Evolutionary conservation across 371 early-diverging fungal genomes (phyloP), one percentile per base, ranked within the genome.

Genomic region (Apophysomyces elegans): DNA sequence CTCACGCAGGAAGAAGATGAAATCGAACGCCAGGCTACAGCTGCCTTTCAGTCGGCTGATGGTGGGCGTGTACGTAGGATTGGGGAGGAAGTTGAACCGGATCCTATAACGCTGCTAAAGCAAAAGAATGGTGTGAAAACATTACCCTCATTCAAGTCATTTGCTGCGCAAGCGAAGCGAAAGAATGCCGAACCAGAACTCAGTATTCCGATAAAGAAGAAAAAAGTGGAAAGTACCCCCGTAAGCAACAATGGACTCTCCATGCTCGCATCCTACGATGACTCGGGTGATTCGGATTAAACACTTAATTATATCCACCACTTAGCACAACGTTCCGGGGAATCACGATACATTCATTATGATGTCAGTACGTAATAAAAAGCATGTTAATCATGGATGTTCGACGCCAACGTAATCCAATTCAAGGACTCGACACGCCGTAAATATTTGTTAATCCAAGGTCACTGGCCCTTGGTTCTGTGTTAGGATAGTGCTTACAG

Each of bases 41-140:
- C 80, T 14, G 84, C 88, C 0, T 96, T 95, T 67, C 74, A 84
- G 35, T 83, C 86, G 11, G 90, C 70, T 0, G 90, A 88, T 71
- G 94, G 93, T 18, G 87, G 89, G 46, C 65, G 81, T 36, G 88
- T 93, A n/a, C 86, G 88, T 61, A 84, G 93, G 36, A 66, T 90
- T 7, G 47, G 66, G 8, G 87, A 88, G 56, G 89, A 86, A 4
- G 78, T 71, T 0, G 86, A 84, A 54, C 76, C 78, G 0, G 80
- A 78, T 61, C 84, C 81, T 2, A 71, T 87, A 26, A 39, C 75
- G 36, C 64, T 88, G 2, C 78, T 84, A 54, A 57, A 75, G 14
- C 73, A 78, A 50, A 69, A 71, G 16, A 62, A 74, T 5, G 64
- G 63, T 14, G 75, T 75, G 0, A 61, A 70, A 37, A 56, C 74